Percentiles rank a stretch among this genome's conserved stretches.
These are phyloP conservation scores for Linum lewisii DNA, from an alignment of 345 rosid genomes.

Conservation along the genomic window DNA sequence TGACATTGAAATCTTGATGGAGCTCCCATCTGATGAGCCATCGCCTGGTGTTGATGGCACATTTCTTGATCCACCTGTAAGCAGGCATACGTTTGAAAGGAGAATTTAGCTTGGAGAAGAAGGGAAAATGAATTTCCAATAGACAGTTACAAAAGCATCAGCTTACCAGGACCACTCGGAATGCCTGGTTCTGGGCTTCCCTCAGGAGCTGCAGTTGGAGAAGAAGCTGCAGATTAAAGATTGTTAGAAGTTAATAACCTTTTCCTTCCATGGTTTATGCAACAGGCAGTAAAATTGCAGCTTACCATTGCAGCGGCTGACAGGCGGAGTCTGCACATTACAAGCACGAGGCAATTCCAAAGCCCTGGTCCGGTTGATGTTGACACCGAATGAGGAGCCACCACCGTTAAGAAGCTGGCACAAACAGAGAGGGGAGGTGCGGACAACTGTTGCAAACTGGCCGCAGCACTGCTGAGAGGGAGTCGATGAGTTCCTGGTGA, in stretches of 20 bases:
- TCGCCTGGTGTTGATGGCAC: constrained; percentile 11
- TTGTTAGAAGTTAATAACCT: background rate
- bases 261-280: background rate
- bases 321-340: constrained; percentile 75
- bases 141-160: too few relatives aligned
- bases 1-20: constrained; percentile 40
- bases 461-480: constrained; percentile 68
- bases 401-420: constrained; percentile 57
- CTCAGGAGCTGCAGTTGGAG: background rate
- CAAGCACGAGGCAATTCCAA: constrained; percentile 65
- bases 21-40: constrained; percentile 54
- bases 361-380: constrained; percentile 45
- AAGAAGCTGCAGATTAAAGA: background rate
- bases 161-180: background rate
- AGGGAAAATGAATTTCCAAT: too few relatives aligned
- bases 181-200: background rate
- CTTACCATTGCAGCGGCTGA: constrained; percentile 59
- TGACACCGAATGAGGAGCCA: constrained; percentile 52
- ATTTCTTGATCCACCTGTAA: background rate
- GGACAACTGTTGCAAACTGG: constrained; percentile 52
- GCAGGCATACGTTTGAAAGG: too few relatives aligned
- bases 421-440: constrained; percentile 65
- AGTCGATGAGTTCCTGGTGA: constrained; percentile 53
- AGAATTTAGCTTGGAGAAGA: too few relatives aligned
- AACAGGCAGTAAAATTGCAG: background rate